Evolutionary conservation across 192 early-diverging fungal genomes (phyloP).

Genomic region (Dispira parvispora): DNA sequence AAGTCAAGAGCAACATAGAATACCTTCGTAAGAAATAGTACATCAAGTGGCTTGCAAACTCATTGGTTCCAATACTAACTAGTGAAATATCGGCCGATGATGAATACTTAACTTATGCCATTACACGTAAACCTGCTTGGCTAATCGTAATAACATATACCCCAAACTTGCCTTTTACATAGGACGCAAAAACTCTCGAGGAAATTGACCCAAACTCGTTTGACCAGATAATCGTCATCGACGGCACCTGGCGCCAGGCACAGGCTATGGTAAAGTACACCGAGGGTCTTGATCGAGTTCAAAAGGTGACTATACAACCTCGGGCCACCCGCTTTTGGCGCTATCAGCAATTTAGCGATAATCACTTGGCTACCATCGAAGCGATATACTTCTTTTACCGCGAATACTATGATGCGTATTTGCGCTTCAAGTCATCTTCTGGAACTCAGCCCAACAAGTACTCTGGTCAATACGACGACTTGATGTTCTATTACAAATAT

Average conservation of each 20-base stretch:
- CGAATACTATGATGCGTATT: constrained; percentile 44
- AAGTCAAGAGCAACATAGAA: constrained; percentile 11
- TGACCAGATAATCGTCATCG: constrained; percentile 70
- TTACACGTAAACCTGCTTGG: no score
- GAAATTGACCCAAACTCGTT: constrained; percentile 48
- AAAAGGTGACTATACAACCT: constrained; percentile 47
- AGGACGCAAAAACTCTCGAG: constrained; percentile 40
- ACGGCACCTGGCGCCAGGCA: constrained; percentile 93
- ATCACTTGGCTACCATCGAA: constrained; percentile 82
- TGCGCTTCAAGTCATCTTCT: neutral
- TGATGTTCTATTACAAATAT: constrained; percentile 82
- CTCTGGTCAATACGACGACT: constrained; percentile 67
- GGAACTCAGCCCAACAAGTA: constrained; percentile 21
- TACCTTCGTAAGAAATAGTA: no score
- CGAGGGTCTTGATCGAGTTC: constrained; percentile 24
- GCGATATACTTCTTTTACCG: constrained; percentile 87
- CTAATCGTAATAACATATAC: no score
- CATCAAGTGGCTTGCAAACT: no score
- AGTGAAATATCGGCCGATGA: no score
- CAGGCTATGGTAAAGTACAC: constrained; percentile 35
- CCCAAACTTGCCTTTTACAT: no score
- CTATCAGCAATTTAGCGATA: constrained; percentile 57
- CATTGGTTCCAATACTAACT: no score
- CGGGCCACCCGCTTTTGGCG: constrained; percentile 82
- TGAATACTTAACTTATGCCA: no score